Base-by-base conservation (phyloP, 2,329 filamentous ascomycete genomes). In the Neurospora crassa region DNA sequence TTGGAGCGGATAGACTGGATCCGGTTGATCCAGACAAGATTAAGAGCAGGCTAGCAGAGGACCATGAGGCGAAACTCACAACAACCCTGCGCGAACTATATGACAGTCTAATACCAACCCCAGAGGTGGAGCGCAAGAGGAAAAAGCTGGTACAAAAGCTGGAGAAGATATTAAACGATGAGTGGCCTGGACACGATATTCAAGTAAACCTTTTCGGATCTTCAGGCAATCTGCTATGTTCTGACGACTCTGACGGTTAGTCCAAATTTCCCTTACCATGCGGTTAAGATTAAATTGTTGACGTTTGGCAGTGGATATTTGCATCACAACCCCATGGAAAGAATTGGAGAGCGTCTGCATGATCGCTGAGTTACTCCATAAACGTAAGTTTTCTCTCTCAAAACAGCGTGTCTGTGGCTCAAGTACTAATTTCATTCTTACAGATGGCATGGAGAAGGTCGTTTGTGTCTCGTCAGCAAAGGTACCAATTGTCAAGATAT, bases 401-500 rank as follows among this genome's bases (percentile, higher is more conserved):
- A 53, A 29, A 34, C 37, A 12, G 18, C 11, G 10, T 67, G 45
- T 41, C 53, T 40, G 14, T 63, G 67, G 72, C 24, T 37, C 53
- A 63, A 63, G 53, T 43, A 45, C 73, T 68, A 68, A 16, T 29
- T 69, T 12, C 16, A 12, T 53, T 12, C 37, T 20, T 74, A 88
- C 77, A 97, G 95, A 93, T 83, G 95, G 95, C 47, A 99, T 99
- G 96, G 88, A 98, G 80, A 93, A 93, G 77, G 94, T 99, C 1
- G 92, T 97, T 34, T 99, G 96, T 79, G 93, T 98, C 69, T 93
- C 93, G 40, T 92, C 92, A 59, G 96, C 96, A 72, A 98, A 97
- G 81, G 96, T 99, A 16, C 95, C 96, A 4, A 99, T 99, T 78
- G 96, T 99, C 76, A 98, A 98, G 84, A 92, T 97, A 71, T 99